Conservation (phyloP, 768 basidiomycete species). For the Lactifluus piperatus region DNA sequence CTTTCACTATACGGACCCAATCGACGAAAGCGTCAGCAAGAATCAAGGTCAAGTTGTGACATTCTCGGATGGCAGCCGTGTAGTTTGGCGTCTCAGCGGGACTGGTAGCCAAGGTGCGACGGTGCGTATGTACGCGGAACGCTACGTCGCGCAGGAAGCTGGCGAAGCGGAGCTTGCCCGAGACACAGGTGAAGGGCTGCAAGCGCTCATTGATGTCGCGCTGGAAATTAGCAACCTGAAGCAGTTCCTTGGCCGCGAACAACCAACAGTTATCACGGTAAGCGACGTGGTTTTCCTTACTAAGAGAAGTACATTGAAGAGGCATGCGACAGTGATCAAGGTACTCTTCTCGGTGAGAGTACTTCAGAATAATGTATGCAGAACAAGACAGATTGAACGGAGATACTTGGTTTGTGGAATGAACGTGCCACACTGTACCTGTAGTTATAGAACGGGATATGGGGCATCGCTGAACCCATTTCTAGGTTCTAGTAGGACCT, state of each 20-base stretch:
- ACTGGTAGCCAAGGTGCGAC: constrained; percentile 97
- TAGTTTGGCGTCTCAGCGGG: constrained; percentile 93
- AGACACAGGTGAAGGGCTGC: constrained; percentile 81
- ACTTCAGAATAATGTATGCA: neutral
- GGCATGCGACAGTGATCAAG: neutral
- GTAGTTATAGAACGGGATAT: neutral
- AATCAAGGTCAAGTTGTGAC: constrained; percentile 94
- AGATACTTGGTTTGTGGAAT: neutral
- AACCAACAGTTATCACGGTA: constrained; percentile 91
- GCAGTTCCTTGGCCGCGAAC: constrained; percentile 75
- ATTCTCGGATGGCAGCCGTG: constrained; percentile 86
- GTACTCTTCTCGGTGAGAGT: neutral
- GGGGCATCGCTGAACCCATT: neutral
- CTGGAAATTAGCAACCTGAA: constrained; percentile 76
- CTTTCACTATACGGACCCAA: constrained; percentile 98
- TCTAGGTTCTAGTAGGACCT: neutral
- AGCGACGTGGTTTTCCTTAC: neutral
- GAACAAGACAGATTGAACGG: neutral
- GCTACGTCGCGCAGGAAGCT: constrained; percentile 67
- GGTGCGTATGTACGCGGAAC: constrained; percentile 92
- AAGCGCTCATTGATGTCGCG: constrained; percentile 95
- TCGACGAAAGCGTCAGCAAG: constrained; percentile 84
- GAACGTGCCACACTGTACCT: neutral
- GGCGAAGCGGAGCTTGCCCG: constrained; percentile 62
- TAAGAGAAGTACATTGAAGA: neutral